Percentiles rank a stretch among this genome's conserved stretches.
Evolutionary conservation across 768 basidiomycete species (phyloP).

Genomic region (Trametes gibbosa): DNA sequence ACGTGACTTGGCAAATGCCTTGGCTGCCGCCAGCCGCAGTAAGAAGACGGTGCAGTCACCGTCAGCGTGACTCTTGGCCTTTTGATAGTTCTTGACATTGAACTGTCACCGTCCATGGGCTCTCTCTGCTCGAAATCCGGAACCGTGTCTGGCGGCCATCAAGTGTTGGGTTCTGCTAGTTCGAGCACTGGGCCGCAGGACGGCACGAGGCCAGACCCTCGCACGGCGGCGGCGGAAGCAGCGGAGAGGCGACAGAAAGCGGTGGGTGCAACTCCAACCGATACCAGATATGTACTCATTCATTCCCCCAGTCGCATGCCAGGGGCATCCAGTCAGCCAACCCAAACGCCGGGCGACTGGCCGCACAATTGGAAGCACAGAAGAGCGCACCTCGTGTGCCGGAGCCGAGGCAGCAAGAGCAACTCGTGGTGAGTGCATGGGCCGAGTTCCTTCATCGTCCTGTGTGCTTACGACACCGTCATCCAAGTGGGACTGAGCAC

Average conservation of each 20-base stretch:
- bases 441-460: constrained; percentile 13
- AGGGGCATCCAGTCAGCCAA: constrained; percentile 44
- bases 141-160: constrained; percentile 31
- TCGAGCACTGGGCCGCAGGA: constrained; percentile 5
- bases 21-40: too few species aligned
- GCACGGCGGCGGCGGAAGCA: constrained; percentile 35
- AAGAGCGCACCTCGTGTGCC: constrained; percentile 37
- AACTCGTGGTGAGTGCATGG: constrained; percentile 43
- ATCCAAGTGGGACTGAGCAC: constrained; percentile 44
- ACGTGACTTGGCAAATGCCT: too few species aligned
- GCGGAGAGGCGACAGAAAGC: constrained; percentile 23
- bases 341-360: constrained; percentile 44
- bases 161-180: constrained; percentile 20
- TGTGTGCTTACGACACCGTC: constrained; percentile 27
- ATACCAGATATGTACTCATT: not conserved
- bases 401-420: constrained; percentile 39
- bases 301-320: constrained; percentile 35
- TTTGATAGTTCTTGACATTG: not conserved
- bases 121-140: constrained; percentile 36
- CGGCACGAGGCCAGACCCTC: constrained; percentile 25
- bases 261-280: not conserved
- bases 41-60: too few species aligned
- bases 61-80: not conserved
- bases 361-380: constrained; percentile 40
- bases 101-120: constrained; percentile 31